Evolutionary conservation across 1,284 basidiomycete genomes (phyloP).

Genomic region (Earliella scabrosa): DNA sequence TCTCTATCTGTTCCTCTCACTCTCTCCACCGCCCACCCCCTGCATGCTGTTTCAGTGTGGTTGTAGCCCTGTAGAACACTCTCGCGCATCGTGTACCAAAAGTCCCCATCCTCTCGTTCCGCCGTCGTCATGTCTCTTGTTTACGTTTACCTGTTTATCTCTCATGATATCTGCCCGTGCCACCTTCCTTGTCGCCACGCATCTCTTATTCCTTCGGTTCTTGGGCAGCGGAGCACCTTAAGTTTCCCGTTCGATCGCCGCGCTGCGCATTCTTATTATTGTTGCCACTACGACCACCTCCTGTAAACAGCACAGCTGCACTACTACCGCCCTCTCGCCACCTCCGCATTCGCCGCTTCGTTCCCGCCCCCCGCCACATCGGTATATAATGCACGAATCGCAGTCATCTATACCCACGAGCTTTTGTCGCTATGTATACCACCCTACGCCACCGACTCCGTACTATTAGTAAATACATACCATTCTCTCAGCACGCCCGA

Average conservation of each 20-base stretch:
- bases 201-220: neutral
- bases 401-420: constrained; percentile 30
- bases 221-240: constrained; percentile 5
- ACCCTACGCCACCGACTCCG: constrained; percentile 18
- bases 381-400: constrained; percentile 17
- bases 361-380: constrained; percentile 2
- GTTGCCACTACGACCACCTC: neutral
- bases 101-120: neutral
- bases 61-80: constrained; percentile 24
- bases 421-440: constrained; percentile 31
- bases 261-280: neutral
- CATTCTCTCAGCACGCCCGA: neutral
- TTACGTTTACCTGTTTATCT: constrained; percentile 5
- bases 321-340: neutral
- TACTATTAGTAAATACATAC: constrained; percentile 18
- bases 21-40: neutral
- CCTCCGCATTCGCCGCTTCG: neutral
- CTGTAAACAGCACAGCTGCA: neutral
- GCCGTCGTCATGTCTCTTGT: neutral
- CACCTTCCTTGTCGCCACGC: neutral
- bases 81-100: constrained; percentile 20
- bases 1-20: neutral
- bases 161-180: neutral
- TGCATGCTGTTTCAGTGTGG: constrained; percentile 13
- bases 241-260: neutral